Base-by-base conservation (phyloP, 345 rosid species). In the Camelina hispida region DNA sequence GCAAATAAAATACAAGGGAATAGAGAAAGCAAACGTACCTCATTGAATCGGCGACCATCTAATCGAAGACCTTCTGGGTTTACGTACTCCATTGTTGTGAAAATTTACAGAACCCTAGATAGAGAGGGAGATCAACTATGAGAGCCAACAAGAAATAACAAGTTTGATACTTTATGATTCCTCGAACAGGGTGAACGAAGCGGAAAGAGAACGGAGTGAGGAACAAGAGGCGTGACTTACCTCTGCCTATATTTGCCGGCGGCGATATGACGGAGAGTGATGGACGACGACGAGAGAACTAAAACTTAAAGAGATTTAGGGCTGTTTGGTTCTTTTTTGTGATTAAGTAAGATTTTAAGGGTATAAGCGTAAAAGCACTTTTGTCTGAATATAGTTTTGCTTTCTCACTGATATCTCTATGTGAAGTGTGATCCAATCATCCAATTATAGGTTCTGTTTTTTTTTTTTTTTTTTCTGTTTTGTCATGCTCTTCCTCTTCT, bases 51-150 rank as follows among this genome's bases (percentile, higher is more conserved):
- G 43, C 98, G 91, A 64, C 98, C 97, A 64, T 86, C 97, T 25
- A 85, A 75, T 18, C 97, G 83, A 71, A 85, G 85, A 58, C 99
- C 97, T 87, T 95, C 97, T 0, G 91, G 97, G 86, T 86, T 95
- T 25, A 90, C 89, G 74, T 61, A 92, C 71, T 92, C 97, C 96
- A 92, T 95, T 66, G 48, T 38, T 77, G 75, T 43, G 12, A 60
- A n/a, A 53, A 3, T 5, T 40, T 57, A 13, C 53, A 7, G n/a
- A 28, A 6, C 18, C 38, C 28, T 65, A 20, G 34, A 54, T 15
- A 22, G 9, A 73, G 48, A 42, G 14, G 65, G 48, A 42, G 6
- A 71, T 60, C 7, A 37, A 28, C 3, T 18, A 17, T 18, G 23
- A 73, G 46, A 55, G 17, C 52, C 58, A 16, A 11, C 58, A 16